phyloP scores from a whole-genome alignment of 2,329 filamentous ascomycete species.

The Fusarium sulawesiense region DNA sequence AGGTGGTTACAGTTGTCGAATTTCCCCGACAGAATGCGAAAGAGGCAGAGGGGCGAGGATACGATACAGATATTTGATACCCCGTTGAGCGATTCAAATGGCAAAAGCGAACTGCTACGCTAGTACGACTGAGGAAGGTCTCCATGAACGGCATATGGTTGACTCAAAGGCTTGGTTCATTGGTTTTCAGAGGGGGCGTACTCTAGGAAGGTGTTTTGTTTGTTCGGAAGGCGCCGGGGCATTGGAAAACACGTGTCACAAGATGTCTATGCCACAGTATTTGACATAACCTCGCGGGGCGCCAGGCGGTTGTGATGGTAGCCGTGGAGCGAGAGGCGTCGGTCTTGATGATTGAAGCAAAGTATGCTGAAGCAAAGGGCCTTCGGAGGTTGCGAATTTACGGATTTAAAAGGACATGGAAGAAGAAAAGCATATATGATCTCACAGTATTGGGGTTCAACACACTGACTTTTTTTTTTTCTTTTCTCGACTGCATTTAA shows the following conservation, averaged over 20 bases:
- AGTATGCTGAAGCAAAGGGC: background rate
- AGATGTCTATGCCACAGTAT: constrained; percentile 14
- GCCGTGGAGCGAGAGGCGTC: background rate
- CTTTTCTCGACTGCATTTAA: constrained; percentile 43
- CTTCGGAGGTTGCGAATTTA: constrained; percentile 9
- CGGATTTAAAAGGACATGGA: constrained; percentile 34
- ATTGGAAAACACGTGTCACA: constrained; percentile 39
- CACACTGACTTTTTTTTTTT: constrained; percentile 24
- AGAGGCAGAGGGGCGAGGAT: constrained; percentile 11
- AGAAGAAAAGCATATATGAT: constrained; percentile 42
- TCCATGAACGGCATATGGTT: background rate
- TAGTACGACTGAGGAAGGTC: constrained; percentile 11
- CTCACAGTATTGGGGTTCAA: constrained; percentile 41
- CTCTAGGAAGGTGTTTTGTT: constrained; percentile 28
- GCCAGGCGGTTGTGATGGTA: background rate
- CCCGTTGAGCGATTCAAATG: constrained; percentile 20
- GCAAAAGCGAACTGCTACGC: constrained; percentile 15
- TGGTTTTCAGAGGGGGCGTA: constrained; percentile 34
- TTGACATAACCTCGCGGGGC: background rate
- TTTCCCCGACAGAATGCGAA: background rate
- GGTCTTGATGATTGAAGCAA: constrained; percentile 9
- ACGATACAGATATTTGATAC: constrained; percentile 33
- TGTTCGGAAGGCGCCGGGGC: constrained; percentile 16
- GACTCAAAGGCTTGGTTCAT: constrained; percentile 20
- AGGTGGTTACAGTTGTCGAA: constrained; percentile 8